Conservation (phyloP, 306 rosid species). For the Cucurbita maxima region DNA sequence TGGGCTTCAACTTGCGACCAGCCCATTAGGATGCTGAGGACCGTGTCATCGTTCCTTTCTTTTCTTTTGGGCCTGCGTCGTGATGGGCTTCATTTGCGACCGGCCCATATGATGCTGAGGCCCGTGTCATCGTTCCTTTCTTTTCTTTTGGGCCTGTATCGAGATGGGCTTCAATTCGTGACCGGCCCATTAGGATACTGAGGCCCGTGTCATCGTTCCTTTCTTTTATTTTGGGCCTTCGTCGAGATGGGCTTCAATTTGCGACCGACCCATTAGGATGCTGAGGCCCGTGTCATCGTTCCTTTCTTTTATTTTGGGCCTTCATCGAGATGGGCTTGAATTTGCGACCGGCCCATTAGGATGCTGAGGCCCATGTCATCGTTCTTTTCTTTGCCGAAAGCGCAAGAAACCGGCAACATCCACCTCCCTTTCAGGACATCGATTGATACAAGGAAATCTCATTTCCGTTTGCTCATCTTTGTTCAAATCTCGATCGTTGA, state of each 20-base stretch:
- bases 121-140: no score
- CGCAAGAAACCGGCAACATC: conserved; percentile 1
- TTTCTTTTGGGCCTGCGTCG: no score
- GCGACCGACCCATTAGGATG: background rate
- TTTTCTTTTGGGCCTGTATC: no score
- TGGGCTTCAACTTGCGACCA: no score
- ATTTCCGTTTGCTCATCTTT: background rate
- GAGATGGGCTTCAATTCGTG: no score
- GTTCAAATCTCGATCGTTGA: background rate
- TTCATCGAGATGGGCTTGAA: background rate
- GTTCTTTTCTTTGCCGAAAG: conserved; percentile 7
- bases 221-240: background rate
- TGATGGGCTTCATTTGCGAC: no score
- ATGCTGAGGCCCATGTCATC: background rate
- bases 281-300: background rate
- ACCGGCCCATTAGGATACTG: no score
- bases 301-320: background rate
- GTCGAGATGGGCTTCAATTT: background rate
- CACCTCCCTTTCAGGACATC: background rate
- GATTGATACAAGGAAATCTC: background rate
- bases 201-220: no score
- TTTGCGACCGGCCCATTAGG: background rate
- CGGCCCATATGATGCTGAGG: no score
- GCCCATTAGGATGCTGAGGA: no score
- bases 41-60: no score